phyloP scores from a whole-genome alignment of 805 yeast species.

The Candida golubevii region DNA sequence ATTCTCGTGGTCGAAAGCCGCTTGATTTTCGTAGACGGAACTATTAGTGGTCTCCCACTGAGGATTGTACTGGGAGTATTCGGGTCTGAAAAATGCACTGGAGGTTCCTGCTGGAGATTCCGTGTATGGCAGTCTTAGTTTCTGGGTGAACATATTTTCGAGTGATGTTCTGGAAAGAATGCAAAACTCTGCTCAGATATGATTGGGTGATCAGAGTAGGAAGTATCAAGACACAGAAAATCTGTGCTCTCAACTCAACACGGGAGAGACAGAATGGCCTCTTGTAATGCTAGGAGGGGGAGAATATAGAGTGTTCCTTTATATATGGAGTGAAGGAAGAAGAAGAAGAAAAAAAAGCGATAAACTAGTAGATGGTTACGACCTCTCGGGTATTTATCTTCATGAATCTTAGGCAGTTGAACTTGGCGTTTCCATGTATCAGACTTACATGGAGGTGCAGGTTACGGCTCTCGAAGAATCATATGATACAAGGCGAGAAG shows the following conservation, averaged over 20 bases:
- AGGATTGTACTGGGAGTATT: slow-evolving; percentile 4
- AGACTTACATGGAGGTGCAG: slow-evolving; percentile 5
- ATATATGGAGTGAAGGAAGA: no score
- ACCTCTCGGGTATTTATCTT: slow-evolving; percentile 7
- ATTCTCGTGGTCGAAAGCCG: slow-evolving; percentile 3
- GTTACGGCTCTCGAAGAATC: slow-evolving; percentile 6
- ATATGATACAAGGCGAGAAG: slow-evolving; percentile 7
- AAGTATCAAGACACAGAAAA: no score
- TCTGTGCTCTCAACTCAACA: no score
- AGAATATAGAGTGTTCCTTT: no score
- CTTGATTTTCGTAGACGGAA: slow-evolving; percentile 2
- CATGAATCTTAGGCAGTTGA: slow-evolving; percentile 1
- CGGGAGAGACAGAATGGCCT: no score
- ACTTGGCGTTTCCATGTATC: slow-evolving; percentile 9
- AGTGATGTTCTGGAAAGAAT: no score
- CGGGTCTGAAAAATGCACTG: slow-evolving; percentile 7
- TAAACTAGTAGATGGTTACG: slow-evolving; percentile 1
- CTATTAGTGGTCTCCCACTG: slow-evolving; percentile 3
- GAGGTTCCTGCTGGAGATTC: slow-evolving; percentile 8
- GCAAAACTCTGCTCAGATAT: no score
- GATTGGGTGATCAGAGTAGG: no score
- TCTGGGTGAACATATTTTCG: slow-evolving; percentile 6
- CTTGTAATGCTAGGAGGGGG: no score
- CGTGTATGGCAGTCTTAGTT: slow-evolving; percentile 9
- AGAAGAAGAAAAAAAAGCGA: slow-evolving; percentile 1